Conservation (phyloP, 768 basidiomycete genomes). For the Lactarius akahatsu region DNA sequence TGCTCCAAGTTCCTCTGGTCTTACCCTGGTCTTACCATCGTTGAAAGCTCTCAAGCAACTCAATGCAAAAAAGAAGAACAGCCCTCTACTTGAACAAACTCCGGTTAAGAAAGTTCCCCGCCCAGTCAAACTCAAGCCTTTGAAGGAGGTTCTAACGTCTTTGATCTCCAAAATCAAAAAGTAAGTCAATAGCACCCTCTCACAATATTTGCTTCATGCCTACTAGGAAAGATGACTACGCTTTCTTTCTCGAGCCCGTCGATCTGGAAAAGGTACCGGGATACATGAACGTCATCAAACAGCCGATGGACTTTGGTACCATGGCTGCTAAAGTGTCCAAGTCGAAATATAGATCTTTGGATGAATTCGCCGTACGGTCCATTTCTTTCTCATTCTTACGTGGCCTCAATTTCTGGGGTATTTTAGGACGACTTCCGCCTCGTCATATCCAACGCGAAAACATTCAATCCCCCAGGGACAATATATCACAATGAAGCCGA, state of each 20-base stretch:
- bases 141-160: slow-evolving; percentile 70
- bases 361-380: slow-evolving; percentile 68
- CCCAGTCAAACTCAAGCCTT: slow-evolving; percentile 72
- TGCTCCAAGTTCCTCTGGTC: slow-evolving; percentile 41
- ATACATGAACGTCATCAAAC: slow-evolving; percentile 67
- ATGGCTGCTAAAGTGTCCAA: slow-evolving; percentile 74
- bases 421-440: slow-evolving; percentile 56
- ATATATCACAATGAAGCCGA: slow-evolving; percentile 77
- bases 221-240: slow-evolving; percentile 79
- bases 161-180: slow-evolving; percentile 74
- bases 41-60: slow-evolving; percentile 59
- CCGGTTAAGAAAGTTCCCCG: slow-evolving; percentile 43
- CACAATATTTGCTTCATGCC: not conserved
- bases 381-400: not conserved
- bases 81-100: slow-evolving; percentile 25
- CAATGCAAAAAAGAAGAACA: slow-evolving; percentile 51
- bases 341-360: slow-evolving; percentile 75
- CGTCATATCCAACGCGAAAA: slow-evolving; percentile 71
- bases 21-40: slow-evolving; percentile 68
- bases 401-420: not conserved
- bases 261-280: slow-evolving; percentile 58
- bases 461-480: slow-evolving; percentile 71
- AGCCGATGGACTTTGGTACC: slow-evolving; percentile 92
- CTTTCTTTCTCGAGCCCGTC: slow-evolving; percentile 74
- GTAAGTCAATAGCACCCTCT: slow-evolving; percentile 37